Evolutionary conservation across 352 stramenopile genomes (phyloP).

Genomic region (Aphanomyces astaci): DNA sequence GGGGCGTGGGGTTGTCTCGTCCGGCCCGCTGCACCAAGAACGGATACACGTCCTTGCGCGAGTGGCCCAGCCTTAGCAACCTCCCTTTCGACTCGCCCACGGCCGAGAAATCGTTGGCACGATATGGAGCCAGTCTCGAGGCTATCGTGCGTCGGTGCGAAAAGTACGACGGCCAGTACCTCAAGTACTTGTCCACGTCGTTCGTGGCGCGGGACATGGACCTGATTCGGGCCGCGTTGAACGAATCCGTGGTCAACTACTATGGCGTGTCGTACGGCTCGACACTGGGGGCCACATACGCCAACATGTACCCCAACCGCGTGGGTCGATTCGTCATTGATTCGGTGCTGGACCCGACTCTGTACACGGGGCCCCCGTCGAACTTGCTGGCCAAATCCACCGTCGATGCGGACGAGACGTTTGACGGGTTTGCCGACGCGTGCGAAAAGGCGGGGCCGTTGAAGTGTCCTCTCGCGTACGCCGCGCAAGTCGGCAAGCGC

Average conservation of each 20-base stretch:
- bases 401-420: background rate
- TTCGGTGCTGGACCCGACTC: slow-evolving; percentile 2
- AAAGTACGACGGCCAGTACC: slow-evolving; percentile 13
- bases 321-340: slow-evolving; percentile 13
- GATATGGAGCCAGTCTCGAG: background rate
- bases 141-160: background rate
- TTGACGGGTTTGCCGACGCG: background rate
- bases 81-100: background rate
- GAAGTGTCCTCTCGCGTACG: slow-evolving; percentile 5
- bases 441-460: background rate
- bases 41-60: background rate
- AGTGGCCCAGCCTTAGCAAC: background rate
- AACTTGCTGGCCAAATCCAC: background rate
- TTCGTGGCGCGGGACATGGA: no score
- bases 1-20: background rate
- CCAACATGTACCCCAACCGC: slow-evolving; percentile 9
- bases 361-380: background rate
- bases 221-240: slow-evolving; percentile 4
- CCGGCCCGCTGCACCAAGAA: background rate
- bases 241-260: slow-evolving; percentile 8
- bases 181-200: slow-evolving; percentile 7
- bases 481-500: no score
- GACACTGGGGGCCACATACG: slow-evolving; percentile 11
- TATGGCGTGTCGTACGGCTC: slow-evolving; percentile 13
- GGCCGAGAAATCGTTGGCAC: background rate